Base-by-base conservation (phyloP, 495 filamentous ascomycete genomes). In the Annulohypoxylon maeteangense region DNA sequence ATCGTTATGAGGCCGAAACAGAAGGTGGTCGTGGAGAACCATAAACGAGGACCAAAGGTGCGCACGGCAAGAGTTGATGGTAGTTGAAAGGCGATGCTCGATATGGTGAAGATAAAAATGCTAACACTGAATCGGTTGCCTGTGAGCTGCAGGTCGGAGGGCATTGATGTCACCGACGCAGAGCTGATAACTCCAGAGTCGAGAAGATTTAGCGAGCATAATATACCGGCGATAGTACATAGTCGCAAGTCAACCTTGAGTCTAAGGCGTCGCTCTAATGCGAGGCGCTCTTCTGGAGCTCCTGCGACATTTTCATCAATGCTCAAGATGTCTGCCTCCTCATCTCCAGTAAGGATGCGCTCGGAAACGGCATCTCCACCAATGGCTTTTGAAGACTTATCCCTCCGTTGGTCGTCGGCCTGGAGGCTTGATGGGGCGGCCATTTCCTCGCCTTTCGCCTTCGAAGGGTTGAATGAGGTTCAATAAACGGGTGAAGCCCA, bases 61-160 rank as follows among this genome's bases (percentile, higher is more conserved):
- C 91, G 84, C 40, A 92, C 89, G 4, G 89, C 88, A 20, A 93
- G 80, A 2, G 91, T 94, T 29, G 88, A 89, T 0, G 92, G 91
- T 14, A 94, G 81, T 74, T 94, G 91, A 72, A 92, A 93, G 22
- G 85, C 84, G 47, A 94, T 91, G 75, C 87, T 90, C 11, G 90
- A 84, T 63, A 93, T 84, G 27, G 91, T 93, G 80, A 92, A 93
- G 75, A 93, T 91, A 78, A 94, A 90, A 57, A 94, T 93, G 25
- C 89, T 84, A 14, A 93, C 86, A 7, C 88, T 90, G 77, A 90
- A 92, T 18, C 88, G 84, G 18, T 87, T 88, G 10, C 89, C 90
- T 32, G 87, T 83, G 31, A 93, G 82, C 8, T 85, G 84, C 32
- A 93, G 81, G 75, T 93, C 90, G 3, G 76, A 55, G 27, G 89